These are phyloP conservation scores for Euphrasia arctica DNA, from an alignment of 305 asterid genomes.

Conservation along the genomic window DNA sequence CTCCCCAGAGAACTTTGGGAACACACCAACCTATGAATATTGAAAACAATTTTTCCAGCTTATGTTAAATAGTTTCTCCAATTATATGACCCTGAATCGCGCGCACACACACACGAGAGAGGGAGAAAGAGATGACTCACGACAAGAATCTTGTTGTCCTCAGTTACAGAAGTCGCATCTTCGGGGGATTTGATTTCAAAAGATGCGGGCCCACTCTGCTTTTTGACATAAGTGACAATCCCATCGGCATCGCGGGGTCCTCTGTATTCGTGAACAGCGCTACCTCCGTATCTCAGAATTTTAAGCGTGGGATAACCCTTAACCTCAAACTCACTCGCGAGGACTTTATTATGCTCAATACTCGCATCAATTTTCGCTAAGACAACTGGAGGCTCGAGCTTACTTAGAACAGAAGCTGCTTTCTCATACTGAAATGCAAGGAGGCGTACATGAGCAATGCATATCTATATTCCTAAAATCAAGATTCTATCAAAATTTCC, in stretches of 20 bases:
- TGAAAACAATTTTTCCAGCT: not conserved
- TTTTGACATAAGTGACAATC: conserved; percentile 62
- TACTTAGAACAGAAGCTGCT: conserved; percentile 77
- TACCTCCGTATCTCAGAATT: conserved; percentile 82
- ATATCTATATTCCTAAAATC: not conserved
- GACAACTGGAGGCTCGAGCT: conserved; percentile 59
- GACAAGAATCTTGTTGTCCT: conserved; percentile 46
- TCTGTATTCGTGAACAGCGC: conserved; percentile 71
- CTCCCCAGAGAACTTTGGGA: conserved; percentile 89
- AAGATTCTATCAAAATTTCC: not conserved
- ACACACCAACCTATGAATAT: conserved; percentile 68
- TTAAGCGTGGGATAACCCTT: conserved; percentile 76
- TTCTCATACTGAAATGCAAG: conserved; percentile 68
- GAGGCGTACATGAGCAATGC: conserved; percentile 4
- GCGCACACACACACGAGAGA: conserved; percentile 1
- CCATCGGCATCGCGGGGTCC: conserved; percentile 97
- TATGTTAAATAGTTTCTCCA: conserved; percentile 17
- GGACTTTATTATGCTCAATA: conserved; percentile 55
- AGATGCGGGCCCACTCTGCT: conserved; percentile 91
- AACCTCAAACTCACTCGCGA: conserved; percentile 58
- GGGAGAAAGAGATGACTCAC: conserved; percentile 31
- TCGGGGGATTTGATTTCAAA: conserved; percentile 62
- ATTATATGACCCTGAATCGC: conserved; percentile 7
- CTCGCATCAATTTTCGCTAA: conserved; percentile 78
- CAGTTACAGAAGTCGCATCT: conserved; percentile 50